Percentiles rank a stretch among this genome's conserved stretches.
These are phyloP conservation scores for Ophiostoma ulmi DNA, from an alignment of 2,329 filamentous ascomycete species.

Conservation along the genomic window DNA sequence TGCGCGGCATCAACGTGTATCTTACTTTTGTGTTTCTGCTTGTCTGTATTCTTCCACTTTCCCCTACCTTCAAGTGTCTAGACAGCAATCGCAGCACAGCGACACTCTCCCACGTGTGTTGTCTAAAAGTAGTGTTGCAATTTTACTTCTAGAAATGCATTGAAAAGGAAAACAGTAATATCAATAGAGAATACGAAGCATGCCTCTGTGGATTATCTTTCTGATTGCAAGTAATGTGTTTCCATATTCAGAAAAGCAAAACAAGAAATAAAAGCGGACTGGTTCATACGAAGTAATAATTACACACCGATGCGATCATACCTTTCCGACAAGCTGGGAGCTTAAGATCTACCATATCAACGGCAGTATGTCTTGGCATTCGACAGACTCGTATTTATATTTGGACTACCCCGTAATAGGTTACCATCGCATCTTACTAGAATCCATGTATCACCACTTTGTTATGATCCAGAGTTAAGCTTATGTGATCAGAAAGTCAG, in stretches of 20 bases:
- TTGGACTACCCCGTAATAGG: background rate
- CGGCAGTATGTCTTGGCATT: background rate
- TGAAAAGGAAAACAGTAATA: background rate
- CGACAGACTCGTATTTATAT: background rate
- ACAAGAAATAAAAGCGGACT: background rate
- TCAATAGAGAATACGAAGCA: background rate
- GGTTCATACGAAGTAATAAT: background rate
- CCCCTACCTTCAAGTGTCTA: background rate
- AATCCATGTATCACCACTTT: background rate
- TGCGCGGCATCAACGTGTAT: background rate
- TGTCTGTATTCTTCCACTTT: background rate
- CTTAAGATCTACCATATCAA: constrained; percentile 1
- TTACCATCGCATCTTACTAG: background rate
- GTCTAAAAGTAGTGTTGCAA: too few species aligned
- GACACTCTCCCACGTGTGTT: background rate
- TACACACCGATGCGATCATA: background rate
- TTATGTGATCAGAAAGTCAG: background rate
- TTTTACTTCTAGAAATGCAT: too few species aligned
- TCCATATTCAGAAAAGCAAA: too few species aligned
- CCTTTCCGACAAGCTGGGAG: background rate
- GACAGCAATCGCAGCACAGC: background rate
- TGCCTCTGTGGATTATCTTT: too few species aligned
- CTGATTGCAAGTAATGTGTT: too few species aligned
- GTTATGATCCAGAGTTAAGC: background rate
- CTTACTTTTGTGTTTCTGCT: background rate